Evolutionary conservation across 2,329 filamentous ascomycete genomes (phyloP).

Genomic region (Clarireedia homoeocarpa): DNA sequence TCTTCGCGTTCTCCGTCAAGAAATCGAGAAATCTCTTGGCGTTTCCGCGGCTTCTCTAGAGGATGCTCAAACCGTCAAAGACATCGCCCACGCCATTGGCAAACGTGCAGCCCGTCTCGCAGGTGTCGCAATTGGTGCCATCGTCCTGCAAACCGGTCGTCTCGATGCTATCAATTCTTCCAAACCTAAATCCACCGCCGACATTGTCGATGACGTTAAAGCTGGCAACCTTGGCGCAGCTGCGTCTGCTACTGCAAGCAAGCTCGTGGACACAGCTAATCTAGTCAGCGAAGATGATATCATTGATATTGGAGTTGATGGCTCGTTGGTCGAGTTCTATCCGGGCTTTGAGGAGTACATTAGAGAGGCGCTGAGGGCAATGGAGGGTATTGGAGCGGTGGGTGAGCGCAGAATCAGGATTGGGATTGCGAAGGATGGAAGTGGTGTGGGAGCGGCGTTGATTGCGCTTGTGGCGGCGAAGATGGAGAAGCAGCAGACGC

Average conservation of each 20-base stretch:
- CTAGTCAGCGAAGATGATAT: slow-evolving; percentile 49
- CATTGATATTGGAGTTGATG: slow-evolving; percentile 87
- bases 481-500: slow-evolving; percentile 28
- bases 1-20: slow-evolving; percentile 65
- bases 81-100: slow-evolving; percentile 73
- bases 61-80: slow-evolving; percentile 83
- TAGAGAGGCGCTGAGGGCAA: slow-evolving; percentile 67
- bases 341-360: slow-evolving; percentile 87
- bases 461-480: slow-evolving; percentile 83
- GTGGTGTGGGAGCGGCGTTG: slow-evolving; percentile 87
- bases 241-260: slow-evolving; percentile 20
- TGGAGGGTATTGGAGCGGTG: slow-evolving; percentile 67
- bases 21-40: slow-evolving; percentile 67
- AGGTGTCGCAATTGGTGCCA: slow-evolving; percentile 78
- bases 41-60: slow-evolving; percentile 70
- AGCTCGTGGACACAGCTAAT: slow-evolving; percentile 21
- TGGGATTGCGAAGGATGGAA: slow-evolving; percentile 94
- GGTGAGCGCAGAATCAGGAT: slow-evolving; percentile 86
- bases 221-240: slow-evolving; percentile 21
- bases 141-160: slow-evolving; percentile 73
- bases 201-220: slow-evolving; percentile 24
- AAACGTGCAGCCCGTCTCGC: slow-evolving; percentile 82
- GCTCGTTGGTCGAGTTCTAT: slow-evolving; percentile 91
- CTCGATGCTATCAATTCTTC: slow-evolving; percentile 37
- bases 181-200: slow-evolving; percentile 18